Conservation (phyloP, 345 rosid genomes). For the Populus davidiana region DNA sequence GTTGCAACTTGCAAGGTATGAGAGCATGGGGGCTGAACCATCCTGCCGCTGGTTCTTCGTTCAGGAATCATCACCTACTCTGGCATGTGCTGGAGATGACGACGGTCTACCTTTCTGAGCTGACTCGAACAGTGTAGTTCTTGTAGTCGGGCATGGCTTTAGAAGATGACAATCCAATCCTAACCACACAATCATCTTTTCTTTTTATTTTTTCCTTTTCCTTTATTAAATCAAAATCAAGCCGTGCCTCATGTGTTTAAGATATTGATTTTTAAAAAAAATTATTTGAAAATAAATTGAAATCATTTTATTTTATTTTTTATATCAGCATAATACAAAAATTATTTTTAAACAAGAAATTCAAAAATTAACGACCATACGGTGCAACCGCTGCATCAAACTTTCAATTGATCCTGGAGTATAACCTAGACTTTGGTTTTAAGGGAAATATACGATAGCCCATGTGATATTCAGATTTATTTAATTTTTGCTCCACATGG, state of each 20-base stretch:
- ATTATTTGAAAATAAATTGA: no score
- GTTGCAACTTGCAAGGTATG: not conserved
- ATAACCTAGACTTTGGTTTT: not conserved
- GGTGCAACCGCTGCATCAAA: no score
- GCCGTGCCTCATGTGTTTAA: no score
- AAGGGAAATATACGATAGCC: not conserved
- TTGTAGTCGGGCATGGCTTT: not conserved
- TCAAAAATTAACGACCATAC: no score
- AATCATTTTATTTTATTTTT: no score
- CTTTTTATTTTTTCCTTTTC: no score
- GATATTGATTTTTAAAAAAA: no score
- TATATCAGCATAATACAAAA: no score
- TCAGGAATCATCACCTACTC: not conserved
- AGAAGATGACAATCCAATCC: not conserved
- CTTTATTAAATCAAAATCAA: no score
- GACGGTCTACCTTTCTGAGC: not conserved
- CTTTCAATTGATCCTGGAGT: not conserved
- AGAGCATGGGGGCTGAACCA: not conserved
- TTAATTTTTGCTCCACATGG: no score
- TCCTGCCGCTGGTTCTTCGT: not conserved
- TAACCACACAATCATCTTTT: not conserved
- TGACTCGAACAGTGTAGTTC: not conserved
- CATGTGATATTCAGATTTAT: no score
- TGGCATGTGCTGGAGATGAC: not conserved
- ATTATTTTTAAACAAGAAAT: no score